A percentile compares a stretch with the other conserved stretches of the same genome.
phyloP scores from a whole-genome alignment of 345 rosid species.

The Lepidium africanum region DNA sequence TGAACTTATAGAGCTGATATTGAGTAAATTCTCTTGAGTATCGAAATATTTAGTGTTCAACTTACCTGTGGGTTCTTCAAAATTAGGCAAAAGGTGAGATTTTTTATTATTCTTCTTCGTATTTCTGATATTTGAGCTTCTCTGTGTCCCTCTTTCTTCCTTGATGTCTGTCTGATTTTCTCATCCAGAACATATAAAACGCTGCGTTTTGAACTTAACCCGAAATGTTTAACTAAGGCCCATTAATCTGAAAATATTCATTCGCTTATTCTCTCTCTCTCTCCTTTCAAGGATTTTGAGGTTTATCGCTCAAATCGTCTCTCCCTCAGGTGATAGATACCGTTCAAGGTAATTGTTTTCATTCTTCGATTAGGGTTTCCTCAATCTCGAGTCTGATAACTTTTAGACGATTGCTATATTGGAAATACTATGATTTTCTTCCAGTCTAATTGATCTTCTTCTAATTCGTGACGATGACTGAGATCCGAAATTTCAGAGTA shows the following conservation, averaged over 20 bases:
- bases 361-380: not conserved
- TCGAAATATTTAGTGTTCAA: not conserved
- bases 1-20: not conserved
- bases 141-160: not conserved
- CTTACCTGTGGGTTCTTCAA: slow-evolving; percentile 4
- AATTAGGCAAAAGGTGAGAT: not conserved
- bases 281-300: not conserved
- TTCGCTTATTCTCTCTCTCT: not conserved
- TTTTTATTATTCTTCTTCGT: not conserved
- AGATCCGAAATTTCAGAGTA: not conserved
- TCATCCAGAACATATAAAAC: slow-evolving; percentile 4
- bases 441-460: not conserved
- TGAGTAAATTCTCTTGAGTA: not conserved
- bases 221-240: not conserved
- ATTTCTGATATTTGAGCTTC: slow-evolving; percentile 2
- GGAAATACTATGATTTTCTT: not conserved
- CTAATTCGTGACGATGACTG: not conserved
- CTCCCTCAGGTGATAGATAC: not conserved
- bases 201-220: not conserved
- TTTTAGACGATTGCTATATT: not conserved
- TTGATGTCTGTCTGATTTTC: not conserved
- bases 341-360: not conserved
- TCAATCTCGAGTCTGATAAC: not conserved
- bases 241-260: not conserved
- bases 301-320: not conserved